These are phyloP conservation scores for Pseudomonodictys pantanalensis DNA, from an alignment of 495 filamentous ascomycete species.

Conservation along the genomic window DNA sequence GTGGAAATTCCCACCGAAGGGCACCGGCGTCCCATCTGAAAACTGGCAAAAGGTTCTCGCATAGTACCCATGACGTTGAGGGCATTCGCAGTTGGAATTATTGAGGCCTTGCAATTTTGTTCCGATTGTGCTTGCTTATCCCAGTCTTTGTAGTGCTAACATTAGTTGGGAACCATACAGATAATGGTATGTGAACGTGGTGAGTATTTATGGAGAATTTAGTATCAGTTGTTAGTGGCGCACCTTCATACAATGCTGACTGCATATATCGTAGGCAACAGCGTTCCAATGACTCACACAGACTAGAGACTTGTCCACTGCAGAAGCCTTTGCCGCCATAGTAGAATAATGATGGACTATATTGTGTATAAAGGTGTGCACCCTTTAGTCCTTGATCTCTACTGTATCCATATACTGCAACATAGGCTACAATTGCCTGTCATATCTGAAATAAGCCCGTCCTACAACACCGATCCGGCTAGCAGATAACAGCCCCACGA, in stretches of 20 bases:
- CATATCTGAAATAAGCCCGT: too few relatives aligned
- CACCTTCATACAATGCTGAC: background rate
- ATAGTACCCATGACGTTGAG: background rate
- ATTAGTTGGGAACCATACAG: background rate
- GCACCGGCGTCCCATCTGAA: background rate
- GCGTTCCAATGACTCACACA: background rate
- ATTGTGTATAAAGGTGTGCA: too few relatives aligned
- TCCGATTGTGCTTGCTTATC: too few relatives aligned
- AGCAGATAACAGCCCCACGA: too few relatives aligned
- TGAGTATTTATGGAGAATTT: background rate
- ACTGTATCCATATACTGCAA: too few relatives aligned
- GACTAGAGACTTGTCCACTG: background rate
- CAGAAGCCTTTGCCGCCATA: background rate
- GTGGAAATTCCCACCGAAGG: background rate
- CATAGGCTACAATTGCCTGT: too few relatives aligned
- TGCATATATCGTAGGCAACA: background rate
- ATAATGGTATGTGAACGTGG: background rate
- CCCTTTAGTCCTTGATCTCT: too few relatives aligned
- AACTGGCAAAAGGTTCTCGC: background rate
- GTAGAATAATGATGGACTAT: too few relatives aligned
- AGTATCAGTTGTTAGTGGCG: background rate
- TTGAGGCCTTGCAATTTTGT: too few relatives aligned
- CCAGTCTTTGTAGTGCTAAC: background rate
- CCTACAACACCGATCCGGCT: too few relatives aligned
- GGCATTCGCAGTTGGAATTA: too few relatives aligned